Percentiles rank a stretch among this genome's conserved stretches.
These are phyloP conservation scores for Cladosporium oxysporum DNA, from an alignment of 2,329 filamentous ascomycete genomes.

Conservation along the genomic window DNA sequence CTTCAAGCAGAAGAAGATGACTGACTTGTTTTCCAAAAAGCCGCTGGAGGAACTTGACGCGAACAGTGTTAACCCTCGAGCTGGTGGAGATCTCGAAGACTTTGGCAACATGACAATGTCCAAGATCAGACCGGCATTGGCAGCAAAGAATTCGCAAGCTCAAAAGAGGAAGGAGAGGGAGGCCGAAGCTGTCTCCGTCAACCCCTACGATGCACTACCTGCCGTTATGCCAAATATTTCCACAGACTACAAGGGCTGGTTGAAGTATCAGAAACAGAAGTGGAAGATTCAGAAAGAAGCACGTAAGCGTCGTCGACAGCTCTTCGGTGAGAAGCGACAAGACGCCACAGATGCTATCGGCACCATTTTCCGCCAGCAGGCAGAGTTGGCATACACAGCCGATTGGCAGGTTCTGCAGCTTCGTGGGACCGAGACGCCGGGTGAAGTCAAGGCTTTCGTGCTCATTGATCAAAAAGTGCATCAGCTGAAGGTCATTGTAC, in stretches of 20 bases:
- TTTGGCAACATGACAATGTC: constrained; percentile 41
- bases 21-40: constrained; percentile 77
- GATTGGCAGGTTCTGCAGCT: constrained; percentile 96
- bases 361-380: constrained; percentile 84
- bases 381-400: constrained; percentile 83
- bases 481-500: constrained; percentile 82
- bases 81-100: constrained; percentile 58
- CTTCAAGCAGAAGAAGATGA: constrained; percentile 98
- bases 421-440: constrained; percentile 76
- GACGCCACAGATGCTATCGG: constrained; percentile 63
- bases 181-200: constrained; percentile 50
- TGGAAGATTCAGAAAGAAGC: constrained; percentile 98
- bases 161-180: constrained; percentile 53
- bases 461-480: constrained; percentile 94
- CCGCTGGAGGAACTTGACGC: constrained; percentile 71
- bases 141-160: constrained; percentile 35
- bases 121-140: constrained; percentile 49
- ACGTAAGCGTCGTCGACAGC: constrained; percentile 77
- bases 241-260: constrained; percentile 82
- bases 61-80: constrained; percentile 53
- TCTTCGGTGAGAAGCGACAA: constrained; percentile 82
- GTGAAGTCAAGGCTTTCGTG: constrained; percentile 84
- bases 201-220: constrained; percentile 82
- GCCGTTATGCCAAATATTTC: constrained; percentile 80
- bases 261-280: constrained; percentile 96